Evolutionary conservation across 345 rosid species (phyloP).

Genomic region (Carallia brachiata): DNA sequence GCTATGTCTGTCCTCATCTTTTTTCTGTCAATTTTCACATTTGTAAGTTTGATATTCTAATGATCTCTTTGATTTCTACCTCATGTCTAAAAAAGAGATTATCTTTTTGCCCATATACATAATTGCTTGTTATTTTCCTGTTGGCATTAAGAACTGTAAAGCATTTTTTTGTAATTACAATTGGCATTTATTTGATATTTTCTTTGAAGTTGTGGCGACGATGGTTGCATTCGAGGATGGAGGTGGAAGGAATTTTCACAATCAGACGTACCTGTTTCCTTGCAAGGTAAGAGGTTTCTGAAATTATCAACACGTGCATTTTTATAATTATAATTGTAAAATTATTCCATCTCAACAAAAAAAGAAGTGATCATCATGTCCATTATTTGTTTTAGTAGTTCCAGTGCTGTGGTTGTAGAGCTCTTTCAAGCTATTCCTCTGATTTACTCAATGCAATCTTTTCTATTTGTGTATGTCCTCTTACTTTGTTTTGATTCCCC

Average conservation of each 20-base stretch:
- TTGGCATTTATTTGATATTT: neutral
- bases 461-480: conserved; percentile 1
- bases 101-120: too few species aligned
- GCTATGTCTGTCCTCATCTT: too few species aligned
- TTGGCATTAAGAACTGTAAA: neutral
- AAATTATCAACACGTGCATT: too few species aligned
- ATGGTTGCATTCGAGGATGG: conserved; percentile 92
- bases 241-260: conserved; percentile 61
- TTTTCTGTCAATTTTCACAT: too few species aligned
- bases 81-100: too few species aligned
- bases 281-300: conserved; percentile 45
- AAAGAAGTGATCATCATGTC: too few species aligned
- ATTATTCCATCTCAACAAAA: too few species aligned
- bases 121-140: too few species aligned
- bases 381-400: neutral
- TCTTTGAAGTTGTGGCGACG: conserved; percentile 84
- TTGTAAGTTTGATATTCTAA: too few species aligned
- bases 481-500: conserved; percentile 1
- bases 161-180: neutral
- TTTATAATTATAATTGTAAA: too few species aligned
- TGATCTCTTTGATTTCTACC: too few species aligned
- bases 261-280: conserved; percentile 37
- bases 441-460: neutral
- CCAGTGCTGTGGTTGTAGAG: neutral
- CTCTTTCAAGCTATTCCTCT: conserved; percentile 3